Evolutionary conservation across 148 eudicot species (phyloP).

Genomic region (Salicornia ramosissima): DNA sequence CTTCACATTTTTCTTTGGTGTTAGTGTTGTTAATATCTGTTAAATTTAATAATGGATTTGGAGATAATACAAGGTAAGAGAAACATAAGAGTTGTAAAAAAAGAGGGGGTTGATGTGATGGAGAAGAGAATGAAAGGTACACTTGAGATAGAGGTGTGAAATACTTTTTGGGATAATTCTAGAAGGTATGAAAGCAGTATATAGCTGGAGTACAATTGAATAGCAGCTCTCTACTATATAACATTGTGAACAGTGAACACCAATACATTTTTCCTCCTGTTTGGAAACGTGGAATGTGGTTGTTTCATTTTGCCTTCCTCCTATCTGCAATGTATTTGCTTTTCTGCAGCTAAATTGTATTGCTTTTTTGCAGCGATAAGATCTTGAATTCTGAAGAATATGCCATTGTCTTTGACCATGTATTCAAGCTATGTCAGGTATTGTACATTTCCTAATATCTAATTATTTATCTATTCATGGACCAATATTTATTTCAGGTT

Average conservation of each 20-base stretch:
- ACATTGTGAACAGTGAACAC: not conserved
- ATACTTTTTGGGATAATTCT: not conserved
- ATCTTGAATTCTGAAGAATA: slow-evolving; percentile 53
- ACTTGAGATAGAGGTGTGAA: not conserved
- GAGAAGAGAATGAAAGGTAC: not conserved
- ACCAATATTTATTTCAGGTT: no score
- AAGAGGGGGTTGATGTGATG: not conserved
- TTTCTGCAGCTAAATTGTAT: no score
- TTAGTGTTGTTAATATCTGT: no score
- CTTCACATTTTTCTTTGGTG: no score
- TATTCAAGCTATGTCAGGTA: slow-evolving; percentile 77
- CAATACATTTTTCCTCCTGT: not conserved
- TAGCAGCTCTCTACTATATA: not conserved
- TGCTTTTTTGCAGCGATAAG: slow-evolving; percentile 36
- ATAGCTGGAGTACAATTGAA: not conserved
- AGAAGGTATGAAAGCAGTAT: not conserved
- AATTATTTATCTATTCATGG: not conserved
- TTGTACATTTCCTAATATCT: slow-evolving; percentile 1
- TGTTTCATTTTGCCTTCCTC: not conserved
- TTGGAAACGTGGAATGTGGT: not conserved
- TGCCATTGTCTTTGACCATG: slow-evolving; percentile 38
- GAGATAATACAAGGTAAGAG: not conserved
- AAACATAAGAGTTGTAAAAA: not conserved
- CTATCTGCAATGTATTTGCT: not conserved
- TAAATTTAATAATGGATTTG: not conserved